Percentiles rank a stretch among this genome's conserved stretches.
These are phyloP conservation scores for Whalleya microplaca DNA, from an alignment of 2,329 filamentous ascomycete species.

Conservation along the genomic window DNA sequence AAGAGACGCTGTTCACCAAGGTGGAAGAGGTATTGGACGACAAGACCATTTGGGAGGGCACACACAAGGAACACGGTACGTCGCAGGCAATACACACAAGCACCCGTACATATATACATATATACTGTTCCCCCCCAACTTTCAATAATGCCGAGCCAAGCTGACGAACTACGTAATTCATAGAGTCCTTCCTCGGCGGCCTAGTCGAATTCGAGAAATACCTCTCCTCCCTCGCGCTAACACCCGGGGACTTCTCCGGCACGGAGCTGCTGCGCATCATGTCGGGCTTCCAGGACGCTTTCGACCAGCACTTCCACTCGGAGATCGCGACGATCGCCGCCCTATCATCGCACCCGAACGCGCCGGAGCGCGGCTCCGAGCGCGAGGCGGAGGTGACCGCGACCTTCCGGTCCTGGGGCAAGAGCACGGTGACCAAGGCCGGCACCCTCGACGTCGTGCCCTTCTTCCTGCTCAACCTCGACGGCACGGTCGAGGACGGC, in stretches of 20 bases:
- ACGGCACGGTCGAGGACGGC: slow-evolving; percentile 61
- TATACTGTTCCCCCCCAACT: neutral
- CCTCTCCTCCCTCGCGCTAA: slow-evolving; percentile 47
- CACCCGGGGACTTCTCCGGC: slow-evolving; percentile 48
- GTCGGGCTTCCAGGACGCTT: slow-evolving; percentile 53
- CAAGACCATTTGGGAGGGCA: slow-evolving; percentile 54
- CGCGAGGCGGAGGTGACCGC: slow-evolving; percentile 49
- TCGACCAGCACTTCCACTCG: slow-evolving; percentile 59
- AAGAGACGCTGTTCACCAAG: slow-evolving; percentile 58
- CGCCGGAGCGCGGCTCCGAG: slow-evolving; percentile 50
- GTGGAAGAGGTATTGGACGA: slow-evolving; percentile 56
- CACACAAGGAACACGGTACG: slow-evolving; percentile 59
- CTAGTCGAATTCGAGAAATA: slow-evolving; percentile 57
- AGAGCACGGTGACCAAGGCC: slow-evolving; percentile 65
- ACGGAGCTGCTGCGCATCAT: slow-evolving; percentile 53
- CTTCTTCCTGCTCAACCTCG: slow-evolving; percentile 67
- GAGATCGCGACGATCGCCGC: slow-evolving; percentile 57
- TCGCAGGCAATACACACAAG: neutral
- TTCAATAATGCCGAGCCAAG: neutral
- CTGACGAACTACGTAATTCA: neutral
- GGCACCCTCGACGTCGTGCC: slow-evolving; percentile 63
- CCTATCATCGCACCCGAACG: slow-evolving; percentile 53
- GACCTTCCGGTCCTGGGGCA: slow-evolving; percentile 64
- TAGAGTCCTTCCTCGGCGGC: slow-evolving; percentile 54
- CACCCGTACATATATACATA: neutral